Evolutionary conservation across 352 stramenopile genomes (phyloP), one percentile per base, ranked within the genome.

Genomic region (Phytophthora crassamura): DNA sequence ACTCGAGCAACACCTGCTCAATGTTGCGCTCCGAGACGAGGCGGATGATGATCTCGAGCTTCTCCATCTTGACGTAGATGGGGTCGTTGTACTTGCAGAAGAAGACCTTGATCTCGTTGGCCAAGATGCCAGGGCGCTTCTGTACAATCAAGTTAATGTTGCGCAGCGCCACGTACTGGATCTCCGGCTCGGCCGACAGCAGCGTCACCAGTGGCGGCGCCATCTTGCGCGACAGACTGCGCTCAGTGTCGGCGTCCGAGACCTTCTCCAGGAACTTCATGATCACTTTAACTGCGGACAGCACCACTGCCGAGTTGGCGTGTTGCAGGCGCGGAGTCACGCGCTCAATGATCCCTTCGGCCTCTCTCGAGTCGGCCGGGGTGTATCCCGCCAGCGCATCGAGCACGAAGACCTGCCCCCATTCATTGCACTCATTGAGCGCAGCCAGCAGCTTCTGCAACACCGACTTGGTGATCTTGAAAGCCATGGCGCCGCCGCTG

Each of bases 81-180:
- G 98, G 98, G 81, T 99, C 98, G 82, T 99, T 99, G 88, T 99
- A 99, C 83, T 99, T 99, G 91, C 97, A 99, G 69, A 99, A 99
- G 79, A 99, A 93, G 8, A 96, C 89, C 74, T 97, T 97, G 59
- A 97, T 97, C 77, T 97, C 90, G 64, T 98, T 98, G 56, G 98
- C 90, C 12, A 99, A 76, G 61, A 99, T 99, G 18, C 80, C 83
- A 10, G 97, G 96, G 8, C 95, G 85, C 77, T 99, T 99, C 72
- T 99, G 97, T 28, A 99, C 98, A 74, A 99, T 99, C 15, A 99
- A 73, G 75, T 99, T 99, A 72, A 99, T 99, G 82, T 99, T 99
- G 39, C 97, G 84, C 58, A 99, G 73, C 36, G 97, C 98, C 10
- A 99, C 97, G 72, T 99, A 99, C 79, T 99, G 97, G 71, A 99